Base-by-base conservation (phyloP, 2,329 filamentous ascomycete species). In the Graphiopsis chlorocephala region DNA sequence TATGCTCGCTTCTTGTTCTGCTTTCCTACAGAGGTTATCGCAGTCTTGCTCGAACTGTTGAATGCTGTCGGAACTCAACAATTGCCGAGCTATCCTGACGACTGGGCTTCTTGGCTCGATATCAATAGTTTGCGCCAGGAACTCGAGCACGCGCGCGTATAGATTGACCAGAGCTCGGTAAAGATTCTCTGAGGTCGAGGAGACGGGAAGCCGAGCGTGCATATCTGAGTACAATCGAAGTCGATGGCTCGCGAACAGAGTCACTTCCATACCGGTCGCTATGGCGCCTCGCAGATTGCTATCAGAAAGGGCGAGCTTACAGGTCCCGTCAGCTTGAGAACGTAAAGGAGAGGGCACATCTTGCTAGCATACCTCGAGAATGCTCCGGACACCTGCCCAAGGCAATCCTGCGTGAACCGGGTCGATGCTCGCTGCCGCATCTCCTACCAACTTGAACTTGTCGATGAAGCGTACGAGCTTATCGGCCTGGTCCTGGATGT, bases 341-440 rank as follows among this genome's bases (percentile, higher is more conserved):
- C 8, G n/a, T 25, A 2, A n/a, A 48, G 11, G 25, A 12, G 12
- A n/a, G 38, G 12, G n/a, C n/a, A 25, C n/a, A n/a, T n/a, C n/a
- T n/a, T n/a, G n/a, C n/a, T 48, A 12, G 12, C 20, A 20, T 59
- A 74, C 76, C 62, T 75, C 68, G 7, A 77, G 70, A 23, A 78
- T 56, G 47, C 77, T 69, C 12, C 73, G 70, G 20, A 55, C 25
- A 20, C 47, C 61, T 17, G 50, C 61, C 61, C 50, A 63, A 31
- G 61, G 61, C 48, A 63, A 20, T 7, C 61, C 50, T 23, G n/a
- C 50, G 26, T 63, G 50, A 23, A 63, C n/a, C 14, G 61, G 61
- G 25, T 63, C 61, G 29, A 56, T n/a, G 28, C n/a, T 56, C 20
- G 47, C 61, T 10, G 28, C 61, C 11, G 25, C 29, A 29, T 63